These are phyloP conservation scores for Prunus dulcis DNA, from an alignment of 306 rosid genomes.

Conservation along the genomic window DNA sequence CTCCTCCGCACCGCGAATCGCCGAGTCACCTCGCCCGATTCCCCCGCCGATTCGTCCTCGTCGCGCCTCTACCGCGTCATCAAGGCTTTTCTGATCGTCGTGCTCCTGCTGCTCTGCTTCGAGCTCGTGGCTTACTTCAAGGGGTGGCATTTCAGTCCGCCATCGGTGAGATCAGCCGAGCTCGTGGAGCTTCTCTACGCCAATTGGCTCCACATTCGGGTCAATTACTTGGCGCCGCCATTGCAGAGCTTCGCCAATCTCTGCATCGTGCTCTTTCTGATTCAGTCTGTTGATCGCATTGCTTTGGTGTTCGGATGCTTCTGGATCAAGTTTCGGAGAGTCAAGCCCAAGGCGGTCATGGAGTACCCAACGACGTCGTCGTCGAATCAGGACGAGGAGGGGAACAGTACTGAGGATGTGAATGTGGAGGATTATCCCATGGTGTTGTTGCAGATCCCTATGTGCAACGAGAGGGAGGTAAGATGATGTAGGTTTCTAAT, in stretches of 20 bases:
- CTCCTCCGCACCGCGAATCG: conserved; percentile 70
- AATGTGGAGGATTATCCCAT: conserved; percentile 71
- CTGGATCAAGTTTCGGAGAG: conserved; percentile 78
- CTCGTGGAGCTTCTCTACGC: conserved; percentile 58
- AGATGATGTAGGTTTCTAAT: conserved; percentile 76
- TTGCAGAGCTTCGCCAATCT: conserved; percentile 73
- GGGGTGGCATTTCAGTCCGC: conserved; percentile 96
- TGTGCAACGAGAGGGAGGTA: conserved; percentile 99
- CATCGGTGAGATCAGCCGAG: conserved; percentile 54
- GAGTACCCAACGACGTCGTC: conserved; percentile 37
- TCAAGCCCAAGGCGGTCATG: conserved; percentile 63
- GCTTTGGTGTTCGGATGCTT: conserved; percentile 80
- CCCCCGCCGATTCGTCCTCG: conserved; percentile 51
- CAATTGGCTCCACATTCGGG: conserved; percentile 68
- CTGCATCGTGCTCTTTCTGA: conserved; percentile 72
- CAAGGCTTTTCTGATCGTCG: conserved; percentile 59
- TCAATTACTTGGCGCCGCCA: conserved; percentile 75
- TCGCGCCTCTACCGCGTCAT: conserved; percentile 68
- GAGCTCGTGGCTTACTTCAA: conserved; percentile 87
- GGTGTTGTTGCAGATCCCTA: conserved; percentile 93
- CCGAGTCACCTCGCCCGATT: conserved; percentile 49
- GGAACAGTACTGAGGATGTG: conserved; percentile 20
- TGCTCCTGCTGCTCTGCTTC: conserved; percentile 49
- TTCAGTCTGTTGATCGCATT: conserved; percentile 84
- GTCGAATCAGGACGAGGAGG: conserved; percentile 23